Conservation (phyloP, 306 rosid species). For the Inga laurina region DNA sequence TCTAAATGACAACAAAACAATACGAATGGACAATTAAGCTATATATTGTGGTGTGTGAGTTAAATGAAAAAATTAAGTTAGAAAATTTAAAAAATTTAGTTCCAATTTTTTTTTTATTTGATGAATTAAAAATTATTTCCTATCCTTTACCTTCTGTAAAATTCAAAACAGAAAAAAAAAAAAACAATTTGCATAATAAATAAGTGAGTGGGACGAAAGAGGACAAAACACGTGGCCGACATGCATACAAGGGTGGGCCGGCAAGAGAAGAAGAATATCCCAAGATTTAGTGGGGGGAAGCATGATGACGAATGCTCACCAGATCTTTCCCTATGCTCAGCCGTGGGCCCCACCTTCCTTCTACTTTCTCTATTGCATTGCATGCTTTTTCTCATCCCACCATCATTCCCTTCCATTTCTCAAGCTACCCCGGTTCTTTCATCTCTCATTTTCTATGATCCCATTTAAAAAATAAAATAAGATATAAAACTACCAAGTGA, state of each 20-base stretch:
- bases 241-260: constrained; percentile 42
- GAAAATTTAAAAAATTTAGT: no score
- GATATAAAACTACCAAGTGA: no score
- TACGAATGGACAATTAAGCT: no score
- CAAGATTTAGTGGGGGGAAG: constrained; percentile 65
- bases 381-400: constrained; percentile 49
- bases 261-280: constrained; percentile 54
- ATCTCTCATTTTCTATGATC: neutral
- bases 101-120: no score
- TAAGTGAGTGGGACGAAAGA: neutral
- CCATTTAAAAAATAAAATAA: no score
- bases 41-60: no score
- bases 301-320: constrained; percentile 61
- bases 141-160: no score
- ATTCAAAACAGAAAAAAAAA: no score
- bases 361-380: constrained; percentile 11
- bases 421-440: neutral
- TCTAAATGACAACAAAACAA: no score
- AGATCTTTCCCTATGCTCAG: constrained; percentile 41
- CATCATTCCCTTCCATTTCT: constrained; percentile 51
- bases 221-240: constrained; percentile 68
- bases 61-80: no score
- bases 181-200: neutral
- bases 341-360: constrained; percentile 32
- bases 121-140: no score